Evolutionary conservation across 2,329 filamentous ascomycete species (phyloP), one percentile per base, ranked within the genome.

Genomic region (Venturia oleaginea): DNA sequence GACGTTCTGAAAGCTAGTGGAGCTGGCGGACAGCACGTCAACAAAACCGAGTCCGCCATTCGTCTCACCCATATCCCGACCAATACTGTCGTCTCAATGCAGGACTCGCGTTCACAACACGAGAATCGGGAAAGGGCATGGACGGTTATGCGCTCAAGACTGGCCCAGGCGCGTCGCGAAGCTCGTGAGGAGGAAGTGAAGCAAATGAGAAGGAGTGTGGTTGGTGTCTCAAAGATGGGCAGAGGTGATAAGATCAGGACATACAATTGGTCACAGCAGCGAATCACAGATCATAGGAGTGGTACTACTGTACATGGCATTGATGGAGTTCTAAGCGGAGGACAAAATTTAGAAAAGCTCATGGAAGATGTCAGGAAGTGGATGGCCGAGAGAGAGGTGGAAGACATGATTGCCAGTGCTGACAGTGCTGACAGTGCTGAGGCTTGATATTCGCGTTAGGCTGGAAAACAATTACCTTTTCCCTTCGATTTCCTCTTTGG

Each of bases 11-110:
- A 92, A 19, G 92, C 94, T 0, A 82, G 91, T 57, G 94, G 94
- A 66, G 93, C 94, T 0, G 94, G 94, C 38, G 94, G 94, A 0
- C 94, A 99, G 78, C 94, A 99, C 76, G 94, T 99, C 73, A 99
- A 99, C 78, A 97, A 93, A 75, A 99, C 94, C 0, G 94, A 99
- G 78, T 96, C 91, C 37, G 94, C 94, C 3, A 90, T 99, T 67
- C 88, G 94, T 11, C 81, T 99, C 71, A 97, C 92, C 1, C 94
- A 99, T 78, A 76, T 89, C 7, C 94, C 94, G 2, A 96, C 92
- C 0, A 90, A 89, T 55, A 94, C 87, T 0, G 85, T 90, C 1
- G 92, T 97, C 17, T 88, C 87, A 15, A 96, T 97, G 83, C 94
- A 99, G 75, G 94, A 99, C 74, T 88, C 87, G 63, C 85, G 94